phyloP scores from a whole-genome alignment of 768 basidiomycete genomes.

The Cystofilobasidium macerans region DNA sequence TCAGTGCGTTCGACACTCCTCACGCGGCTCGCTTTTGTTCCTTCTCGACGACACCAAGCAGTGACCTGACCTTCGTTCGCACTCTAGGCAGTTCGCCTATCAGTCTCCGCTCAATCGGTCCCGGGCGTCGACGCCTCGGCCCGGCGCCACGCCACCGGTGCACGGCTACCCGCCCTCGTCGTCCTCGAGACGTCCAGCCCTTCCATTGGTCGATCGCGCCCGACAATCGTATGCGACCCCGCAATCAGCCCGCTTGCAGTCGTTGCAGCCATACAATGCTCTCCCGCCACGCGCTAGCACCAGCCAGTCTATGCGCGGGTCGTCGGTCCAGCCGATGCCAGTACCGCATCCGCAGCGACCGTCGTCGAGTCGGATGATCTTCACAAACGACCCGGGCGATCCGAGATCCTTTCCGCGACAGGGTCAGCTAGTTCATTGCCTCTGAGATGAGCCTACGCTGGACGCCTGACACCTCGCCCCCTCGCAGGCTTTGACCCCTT shows the following conservation, averaged over 20 bases:
- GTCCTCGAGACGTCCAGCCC: no score
- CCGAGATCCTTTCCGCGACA: not conserved
- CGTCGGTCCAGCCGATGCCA: not conserved
- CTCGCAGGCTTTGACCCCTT: not conserved
- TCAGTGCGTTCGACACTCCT: not conserved
- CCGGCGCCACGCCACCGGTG: not conserved
- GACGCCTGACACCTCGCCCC: no score
- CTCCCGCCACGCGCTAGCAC: not conserved
- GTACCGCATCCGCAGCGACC: not conserved
- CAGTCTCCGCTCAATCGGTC: not conserved
- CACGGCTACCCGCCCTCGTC: no score
- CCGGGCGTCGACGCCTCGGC: not conserved
- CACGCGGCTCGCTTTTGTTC: no score
- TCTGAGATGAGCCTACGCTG: no score
- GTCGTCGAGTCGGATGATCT: not conserved
- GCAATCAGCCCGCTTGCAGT: not conserved
- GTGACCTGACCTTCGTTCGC: not conserved
- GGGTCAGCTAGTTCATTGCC: not conserved
- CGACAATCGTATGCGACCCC: no score
- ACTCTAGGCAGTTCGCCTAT: not conserved
- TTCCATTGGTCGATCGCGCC: no score
- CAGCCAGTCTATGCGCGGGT: not conserved
- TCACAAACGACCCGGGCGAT: not conserved
- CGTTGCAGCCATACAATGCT: not conserved
- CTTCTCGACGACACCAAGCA: no score